Base-by-base conservation (phyloP, 225 moss, liverwort and hornwort genomes). In the Ulota crispa region DNA sequence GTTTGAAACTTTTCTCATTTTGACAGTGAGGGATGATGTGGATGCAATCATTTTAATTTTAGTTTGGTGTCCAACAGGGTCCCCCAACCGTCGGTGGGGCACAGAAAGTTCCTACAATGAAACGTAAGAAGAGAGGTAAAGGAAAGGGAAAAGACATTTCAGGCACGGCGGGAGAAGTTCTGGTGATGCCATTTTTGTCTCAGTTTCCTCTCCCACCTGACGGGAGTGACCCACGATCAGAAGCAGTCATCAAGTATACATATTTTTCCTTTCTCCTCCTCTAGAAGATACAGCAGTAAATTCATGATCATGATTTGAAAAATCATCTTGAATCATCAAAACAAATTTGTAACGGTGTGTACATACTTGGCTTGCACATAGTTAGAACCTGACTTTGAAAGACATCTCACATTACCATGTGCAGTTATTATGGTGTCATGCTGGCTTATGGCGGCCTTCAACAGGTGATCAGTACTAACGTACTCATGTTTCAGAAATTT, bases 371-470 rank as follows among this genome's bases (percentile, higher is more conserved):
- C 50, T 15, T 50, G 50, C 18, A 18, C 18, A 50, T 50, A 50
- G 18, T 18, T 16, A 50, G 18, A 50, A 50, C 18, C 16, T 50
- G 50, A 50, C 56, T 23, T 24, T 11, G 24, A 81, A 57, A 56
- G 59, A 72, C 7, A 54, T 73, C 18, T 68, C 76, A 59, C 66
- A 77, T 59, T 64, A 57, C n/a, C 34, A 27, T 71, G 28, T 91
- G 89, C 93, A 93, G 95, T 86, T 95, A 91, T 76, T 95, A 91
- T 69, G 93, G 91, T 47, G 91, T 82, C 59, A 78, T 92, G 87
- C 81, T 93, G 91, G 92, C 95, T 12, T 95, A 92, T 63, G 95
- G 95, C 45, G 89, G 95, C 59, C 93, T 95, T 78, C 86, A 88
- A 69, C 91, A 93, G 89, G 93, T 95, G 9, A 71, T 16, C 41